Evolutionary conservation across 352 stramenopile genomes (phyloP).

Genomic region (Globisporangium megalacanthum): DNA sequence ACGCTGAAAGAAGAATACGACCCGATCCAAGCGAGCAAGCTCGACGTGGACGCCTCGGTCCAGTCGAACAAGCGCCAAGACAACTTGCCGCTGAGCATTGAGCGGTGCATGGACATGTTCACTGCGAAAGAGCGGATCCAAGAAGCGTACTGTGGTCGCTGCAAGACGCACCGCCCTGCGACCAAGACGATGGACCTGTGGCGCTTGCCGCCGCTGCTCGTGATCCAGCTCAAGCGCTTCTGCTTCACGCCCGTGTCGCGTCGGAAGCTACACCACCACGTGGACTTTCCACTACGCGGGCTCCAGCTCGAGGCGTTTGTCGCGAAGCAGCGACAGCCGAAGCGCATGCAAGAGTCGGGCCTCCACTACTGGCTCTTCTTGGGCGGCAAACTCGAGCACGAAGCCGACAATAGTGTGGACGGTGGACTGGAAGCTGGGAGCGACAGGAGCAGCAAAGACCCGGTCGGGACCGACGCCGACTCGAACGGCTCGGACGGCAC

Average conservation of each 20-base stretch:
- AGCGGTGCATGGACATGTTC: conserved; percentile 79
- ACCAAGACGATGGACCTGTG: conserved; percentile 99
- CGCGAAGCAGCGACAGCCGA: conserved; percentile 55
- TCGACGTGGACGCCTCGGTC: conserved; percentile 64
- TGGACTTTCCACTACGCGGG: conserved; percentile 94
- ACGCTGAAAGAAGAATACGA: conserved; percentile 88
- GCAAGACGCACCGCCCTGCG: conserved; percentile 92
- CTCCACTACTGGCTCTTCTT: conserved; percentile 73
- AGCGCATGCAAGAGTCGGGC: conserved; percentile 37
- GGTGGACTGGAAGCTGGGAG: not conserved
- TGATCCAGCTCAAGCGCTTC: conserved; percentile 99
- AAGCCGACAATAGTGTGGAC: conserved; percentile 18
- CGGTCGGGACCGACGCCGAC: not conserved
- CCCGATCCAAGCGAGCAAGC: conserved; percentile 75
- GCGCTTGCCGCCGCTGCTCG: conserved; percentile 94
- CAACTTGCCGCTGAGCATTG: conserved; percentile 79
- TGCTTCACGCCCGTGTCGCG: conserved; percentile 94
- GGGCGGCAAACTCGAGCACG: conserved; percentile 70
- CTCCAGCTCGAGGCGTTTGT: conserved; percentile 90
- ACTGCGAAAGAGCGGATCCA: conserved; percentile 84
- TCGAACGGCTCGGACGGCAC: not conserved
- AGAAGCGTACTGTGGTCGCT: conserved; percentile 95
- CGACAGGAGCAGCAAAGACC: conserved; percentile 1
- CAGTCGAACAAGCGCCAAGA: conserved; percentile 60
- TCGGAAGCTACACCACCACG: conserved; percentile 84